Conservation (phyloP, 2,329 filamentous ascomycete species). For the Aspergillus arachidicola region DNA sequence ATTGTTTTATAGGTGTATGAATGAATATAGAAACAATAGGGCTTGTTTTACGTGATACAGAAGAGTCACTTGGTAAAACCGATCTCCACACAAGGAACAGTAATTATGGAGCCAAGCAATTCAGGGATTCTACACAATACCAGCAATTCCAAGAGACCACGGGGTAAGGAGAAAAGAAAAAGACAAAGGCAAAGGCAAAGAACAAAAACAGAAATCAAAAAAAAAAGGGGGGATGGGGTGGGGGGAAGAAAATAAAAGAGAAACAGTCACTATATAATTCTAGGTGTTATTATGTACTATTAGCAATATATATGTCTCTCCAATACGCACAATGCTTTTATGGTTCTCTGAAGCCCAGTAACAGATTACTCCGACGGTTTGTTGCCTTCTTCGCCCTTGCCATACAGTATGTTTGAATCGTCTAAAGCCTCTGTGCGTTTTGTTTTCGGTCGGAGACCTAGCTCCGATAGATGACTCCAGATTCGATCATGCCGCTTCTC, state of each 20-base stretch:
- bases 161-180: background rate
- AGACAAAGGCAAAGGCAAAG: background rate
- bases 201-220: background rate
- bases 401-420: constrained; percentile 32
- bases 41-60: background rate
- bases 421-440: constrained; percentile 34
- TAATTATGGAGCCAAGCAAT: no score
- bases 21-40: background rate
- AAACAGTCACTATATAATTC: background rate
- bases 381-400: constrained; percentile 11
- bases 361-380: background rate
- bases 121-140: no score
- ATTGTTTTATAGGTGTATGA: no score
- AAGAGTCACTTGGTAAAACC: background rate
- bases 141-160: no score
- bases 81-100: background rate
- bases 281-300: background rate
- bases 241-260: background rate
- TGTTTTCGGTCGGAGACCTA: constrained; percentile 61
- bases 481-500: constrained; percentile 48
- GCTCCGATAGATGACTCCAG: constrained; percentile 48
- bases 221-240: no score
- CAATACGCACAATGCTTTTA: background rate
- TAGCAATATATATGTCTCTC: background rate
- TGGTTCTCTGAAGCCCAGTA: background rate